Evolutionary conservation across 2,329 filamentous ascomycete species (phyloP).

Genomic region (Grosmannia serpens): DNA sequence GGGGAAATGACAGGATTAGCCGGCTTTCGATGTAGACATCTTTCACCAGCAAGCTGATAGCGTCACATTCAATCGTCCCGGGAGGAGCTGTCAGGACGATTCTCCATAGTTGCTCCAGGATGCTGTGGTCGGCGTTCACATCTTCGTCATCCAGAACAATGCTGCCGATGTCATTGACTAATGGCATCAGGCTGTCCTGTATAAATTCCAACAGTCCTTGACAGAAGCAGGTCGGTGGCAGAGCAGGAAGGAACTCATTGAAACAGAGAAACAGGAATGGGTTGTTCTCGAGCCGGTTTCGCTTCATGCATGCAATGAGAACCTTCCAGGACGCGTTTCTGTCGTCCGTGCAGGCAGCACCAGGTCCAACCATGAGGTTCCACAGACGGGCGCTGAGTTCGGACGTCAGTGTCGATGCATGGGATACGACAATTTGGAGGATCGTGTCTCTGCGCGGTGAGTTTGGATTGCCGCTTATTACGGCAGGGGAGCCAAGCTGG

Average conservation of each 20-base stretch:
- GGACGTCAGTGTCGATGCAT: conserved; percentile 47
- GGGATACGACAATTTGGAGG: conserved; percentile 40
- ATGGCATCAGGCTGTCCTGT: conserved; percentile 34
- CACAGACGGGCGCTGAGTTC: conserved; percentile 57
- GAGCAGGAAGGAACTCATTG: conserved; percentile 40
- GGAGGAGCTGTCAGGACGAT: conserved; percentile 61
- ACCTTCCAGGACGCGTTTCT: conserved; percentile 59
- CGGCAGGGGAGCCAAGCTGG: conserved; percentile 27
- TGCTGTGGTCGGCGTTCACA: conserved; percentile 38
- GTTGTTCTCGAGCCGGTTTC: conserved; percentile 40
- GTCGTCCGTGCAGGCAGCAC: conserved; percentile 46
- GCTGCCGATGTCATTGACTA: conserved; percentile 31
- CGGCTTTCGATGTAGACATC: conserved; percentile 54
- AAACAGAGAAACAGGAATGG: conserved; percentile 45
- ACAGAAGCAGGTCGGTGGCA: conserved; percentile 49
- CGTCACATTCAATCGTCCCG: conserved; percentile 52
- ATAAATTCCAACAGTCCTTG: conserved; percentile 53
- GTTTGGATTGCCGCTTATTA: conserved; percentile 37
- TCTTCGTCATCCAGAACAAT: conserved; percentile 37
- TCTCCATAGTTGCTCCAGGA: conserved; percentile 68
- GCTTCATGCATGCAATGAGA: conserved; percentile 37
- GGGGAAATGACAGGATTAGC: conserved; percentile 37
- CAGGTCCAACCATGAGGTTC: conserved; percentile 58
- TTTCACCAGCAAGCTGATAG: conserved; percentile 58
- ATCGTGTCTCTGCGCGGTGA: conserved; percentile 46